phyloP scores from a whole-genome alignment of 2,329 filamentous ascomycete species.

The Colletotrichum liriopes region DNA sequence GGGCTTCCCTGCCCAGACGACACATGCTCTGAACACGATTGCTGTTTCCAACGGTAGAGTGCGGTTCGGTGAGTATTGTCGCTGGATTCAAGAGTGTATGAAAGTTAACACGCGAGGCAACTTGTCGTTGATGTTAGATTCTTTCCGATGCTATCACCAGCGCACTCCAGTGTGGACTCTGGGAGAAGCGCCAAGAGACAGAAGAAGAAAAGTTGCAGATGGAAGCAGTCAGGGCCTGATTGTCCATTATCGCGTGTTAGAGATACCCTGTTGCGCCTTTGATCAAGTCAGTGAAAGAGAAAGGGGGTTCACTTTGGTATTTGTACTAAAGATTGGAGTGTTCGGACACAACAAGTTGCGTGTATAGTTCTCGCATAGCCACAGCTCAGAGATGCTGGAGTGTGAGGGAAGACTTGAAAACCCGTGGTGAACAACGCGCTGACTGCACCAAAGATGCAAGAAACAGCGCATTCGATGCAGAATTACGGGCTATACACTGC shows the following conservation, averaged over 20 bases:
- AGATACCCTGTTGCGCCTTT: background rate
- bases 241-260: background rate
- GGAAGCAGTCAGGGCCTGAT: background rate
- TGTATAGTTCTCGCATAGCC: background rate
- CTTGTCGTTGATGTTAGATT: too few species aligned
- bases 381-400: too few species aligned
- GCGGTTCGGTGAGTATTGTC: background rate
- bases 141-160: too few species aligned
- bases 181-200: background rate
- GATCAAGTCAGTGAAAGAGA: background rate
- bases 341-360: too few species aligned
- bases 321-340: too few species aligned
- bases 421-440: too few species aligned
- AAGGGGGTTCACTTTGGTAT: too few species aligned
- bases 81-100: background rate
- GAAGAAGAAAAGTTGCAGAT: background rate
- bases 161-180: too few species aligned
- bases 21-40: background rate
- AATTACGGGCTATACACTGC: background rate
- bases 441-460: background rate
- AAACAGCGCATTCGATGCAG: background rate
- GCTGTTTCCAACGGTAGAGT: background rate
- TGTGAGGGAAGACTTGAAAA: too few species aligned
- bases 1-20: background rate
- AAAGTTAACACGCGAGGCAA: too few species aligned